Base-by-base conservation (phyloP, 345 rosid genomes). In the Ceriops tagal region DNA sequence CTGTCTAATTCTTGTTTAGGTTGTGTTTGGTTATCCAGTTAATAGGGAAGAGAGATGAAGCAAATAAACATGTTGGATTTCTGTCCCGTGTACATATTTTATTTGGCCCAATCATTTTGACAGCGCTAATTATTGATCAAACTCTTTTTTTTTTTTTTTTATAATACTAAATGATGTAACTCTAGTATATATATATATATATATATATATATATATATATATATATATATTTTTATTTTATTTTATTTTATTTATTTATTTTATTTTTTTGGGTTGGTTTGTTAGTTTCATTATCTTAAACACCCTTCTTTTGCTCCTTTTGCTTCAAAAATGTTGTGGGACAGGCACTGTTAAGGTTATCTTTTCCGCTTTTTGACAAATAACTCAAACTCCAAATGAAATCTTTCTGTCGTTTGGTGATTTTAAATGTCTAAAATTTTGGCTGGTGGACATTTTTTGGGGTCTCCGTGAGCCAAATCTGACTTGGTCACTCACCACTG, bases 381-480 rank as follows among this genome's bases (percentile, higher is more conserved):
- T 43, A 13, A 11, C 18, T 11, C 18, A 3, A 43, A 11, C 9
- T 34, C 37, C 37, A 34, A 34, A 34, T 5, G 37, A 43, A 53
- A 13, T 52, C 34, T 21, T 8, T 52, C 28, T 8, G 53, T 52
- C 2, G 32, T 3, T 18, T 27, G 21, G 19, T 28, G 53, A 30
- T 28, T 30, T 16, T 16, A 61, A 8, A 21, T 28, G 21, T 35
- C 26, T 27, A 5, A 24, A 37, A 49, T 32, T 51, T 35, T 58
- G 10, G 26, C 10, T 67, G 10, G 10, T 66, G 46, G 49, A 26
- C 16, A 31, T 53, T 73, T 73, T 62, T 53, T 58, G 46, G 32
- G 13, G 19, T 58, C 31, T 6, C 8, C 6, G 37, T 34, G 8
- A 7, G 7, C 8, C 37, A 34, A 34, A 34, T 34, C 37, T 34